phyloP scores from a whole-genome alignment of 352 stramenopile genomes.

The Bremia lactucae region DNA sequence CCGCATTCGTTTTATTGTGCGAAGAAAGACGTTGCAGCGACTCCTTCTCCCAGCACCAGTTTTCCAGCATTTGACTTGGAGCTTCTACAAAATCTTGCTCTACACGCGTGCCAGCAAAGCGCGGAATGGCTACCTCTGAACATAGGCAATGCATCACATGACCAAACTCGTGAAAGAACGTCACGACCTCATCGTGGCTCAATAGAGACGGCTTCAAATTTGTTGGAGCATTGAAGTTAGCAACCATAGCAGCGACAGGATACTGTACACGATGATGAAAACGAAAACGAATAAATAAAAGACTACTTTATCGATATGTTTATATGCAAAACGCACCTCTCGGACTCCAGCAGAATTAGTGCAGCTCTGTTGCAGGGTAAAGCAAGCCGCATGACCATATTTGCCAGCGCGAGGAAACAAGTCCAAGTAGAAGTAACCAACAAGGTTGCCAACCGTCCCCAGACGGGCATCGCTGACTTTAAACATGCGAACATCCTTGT shows the following conservation, averaged over 20 bases:
- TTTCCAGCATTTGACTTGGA: constrained; percentile 88
- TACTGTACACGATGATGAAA: constrained; percentile 20
- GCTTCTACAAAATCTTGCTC: constrained; percentile 86
- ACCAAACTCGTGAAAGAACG: constrained; percentile 86
- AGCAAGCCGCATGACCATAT: constrained; percentile 85
- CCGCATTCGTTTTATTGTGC: constrained; percentile 67
- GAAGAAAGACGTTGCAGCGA: constrained; percentile 76
- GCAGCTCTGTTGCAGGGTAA: constrained; percentile 78
- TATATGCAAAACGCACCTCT: constrained; percentile 18
- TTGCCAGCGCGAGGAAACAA: constrained; percentile 81
- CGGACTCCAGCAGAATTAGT: constrained; percentile 45
- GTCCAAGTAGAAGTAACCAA: constrained; percentile 86
- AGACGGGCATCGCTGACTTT: constrained; percentile 62
- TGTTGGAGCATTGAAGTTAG: constrained; percentile 80
- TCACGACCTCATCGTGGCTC: constrained; percentile 79
- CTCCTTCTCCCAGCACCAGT: constrained; percentile 86
- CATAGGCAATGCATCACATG: constrained; percentile 88
- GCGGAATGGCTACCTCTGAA: constrained; percentile 65
- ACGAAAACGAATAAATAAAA: constrained; percentile 1
- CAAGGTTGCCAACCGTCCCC: constrained; percentile 36
- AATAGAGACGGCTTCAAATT: constrained; percentile 73
- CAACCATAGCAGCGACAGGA: constrained; percentile 83
- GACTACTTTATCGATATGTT: not conserved
- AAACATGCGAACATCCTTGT: constrained; percentile 85
- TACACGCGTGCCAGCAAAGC: constrained; percentile 66